Evolutionary conservation across 2,329 filamentous ascomycete genomes (phyloP).

Genomic region (Aspergillus bombycis): DNA sequence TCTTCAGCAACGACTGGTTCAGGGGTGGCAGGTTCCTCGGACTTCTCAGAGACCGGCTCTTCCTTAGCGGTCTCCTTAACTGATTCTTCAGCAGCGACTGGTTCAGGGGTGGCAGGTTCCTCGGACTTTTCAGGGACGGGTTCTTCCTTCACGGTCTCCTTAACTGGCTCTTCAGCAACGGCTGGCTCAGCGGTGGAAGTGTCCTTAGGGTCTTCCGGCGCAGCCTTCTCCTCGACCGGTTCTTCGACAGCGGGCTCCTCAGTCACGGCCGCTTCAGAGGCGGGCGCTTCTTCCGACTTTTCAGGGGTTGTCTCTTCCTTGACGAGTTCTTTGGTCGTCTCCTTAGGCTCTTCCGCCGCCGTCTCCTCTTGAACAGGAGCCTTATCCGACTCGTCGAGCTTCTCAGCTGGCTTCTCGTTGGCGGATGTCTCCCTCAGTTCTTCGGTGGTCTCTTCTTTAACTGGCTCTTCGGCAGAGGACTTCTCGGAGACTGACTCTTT

Average conservation of each 20-base stretch:
- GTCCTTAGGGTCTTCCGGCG: constrained; percentile 1
- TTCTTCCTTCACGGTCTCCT: constrained; percentile 9
- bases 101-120: constrained; percentile 13
- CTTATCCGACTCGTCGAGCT: constrained; percentile 4
- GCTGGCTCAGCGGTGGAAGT: not conserved
- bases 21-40: constrained; percentile 7
- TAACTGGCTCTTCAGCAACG: not conserved
- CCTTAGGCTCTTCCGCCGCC: constrained; percentile 16
- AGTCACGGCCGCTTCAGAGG: not conserved
- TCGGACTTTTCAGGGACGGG: constrained; percentile 15
- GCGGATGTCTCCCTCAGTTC: not conserved
- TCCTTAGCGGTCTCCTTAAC: constrained; percentile 8
- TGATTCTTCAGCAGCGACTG: constrained; percentile 12
- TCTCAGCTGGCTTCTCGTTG: not conserved
- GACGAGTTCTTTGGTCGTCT: not conserved
- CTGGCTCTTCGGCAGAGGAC: not conserved
- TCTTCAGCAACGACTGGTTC: constrained; percentile 8
- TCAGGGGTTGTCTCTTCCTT: not conserved
- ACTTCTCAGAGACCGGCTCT: constrained; percentile 16
- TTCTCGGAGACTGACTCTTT: not conserved
- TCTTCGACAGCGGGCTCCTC: not conserved
- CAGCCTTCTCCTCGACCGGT: not conserved
- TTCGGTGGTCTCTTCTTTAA: not conserved
- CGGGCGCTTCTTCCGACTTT: not conserved
- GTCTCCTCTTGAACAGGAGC: constrained; percentile 9